phyloP scores from a whole-genome alignment of 352 stramenopile species.

The Sclerospora graminicola region DNA sequence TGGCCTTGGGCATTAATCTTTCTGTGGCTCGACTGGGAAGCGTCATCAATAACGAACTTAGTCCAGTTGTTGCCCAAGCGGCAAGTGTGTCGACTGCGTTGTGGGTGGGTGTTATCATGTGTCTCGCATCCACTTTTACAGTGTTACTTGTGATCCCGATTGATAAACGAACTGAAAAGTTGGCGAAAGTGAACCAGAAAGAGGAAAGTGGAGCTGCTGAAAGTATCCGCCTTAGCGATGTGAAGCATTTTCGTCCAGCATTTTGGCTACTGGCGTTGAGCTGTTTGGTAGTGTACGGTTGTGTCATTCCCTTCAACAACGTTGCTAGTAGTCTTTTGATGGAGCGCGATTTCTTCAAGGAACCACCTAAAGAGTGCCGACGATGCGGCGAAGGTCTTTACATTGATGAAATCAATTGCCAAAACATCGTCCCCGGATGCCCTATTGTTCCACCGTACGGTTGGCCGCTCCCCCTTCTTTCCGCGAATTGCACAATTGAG shows the following conservation, averaged over 20 bases:
- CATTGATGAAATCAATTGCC: conserved; percentile 36
- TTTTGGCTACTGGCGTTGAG: conserved; percentile 88
- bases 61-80: conserved; percentile 59
- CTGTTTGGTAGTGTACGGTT: conserved; percentile 89
- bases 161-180: conserved; percentile 50
- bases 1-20: conserved; percentile 89
- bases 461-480: conserved; percentile 63
- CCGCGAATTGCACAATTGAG: conserved; percentile 62
- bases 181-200: conserved; percentile 16
- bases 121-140: conserved; percentile 47
- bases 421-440: conserved; percentile 32
- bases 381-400: conserved; percentile 57
- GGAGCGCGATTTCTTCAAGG: conserved; percentile 84
- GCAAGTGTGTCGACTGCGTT: conserved; percentile 64
- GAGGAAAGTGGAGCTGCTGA: conserved; percentile 16
- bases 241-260: conserved; percentile 67
- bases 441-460: conserved; percentile 59
- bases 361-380: conserved; percentile 33
- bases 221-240: conserved; percentile 57
- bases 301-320: conserved; percentile 92
- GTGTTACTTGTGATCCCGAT: conserved; percentile 74
- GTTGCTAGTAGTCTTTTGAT: conserved; percentile 88
- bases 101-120: conserved; percentile 83
- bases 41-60: conserved; percentile 90
- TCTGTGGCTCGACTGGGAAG: conserved; percentile 84